These are phyloP conservation scores for Coix lacrymajobi DNA, from an alignment of 176 grass and related monocot genomes.

Conservation along the genomic window DNA sequence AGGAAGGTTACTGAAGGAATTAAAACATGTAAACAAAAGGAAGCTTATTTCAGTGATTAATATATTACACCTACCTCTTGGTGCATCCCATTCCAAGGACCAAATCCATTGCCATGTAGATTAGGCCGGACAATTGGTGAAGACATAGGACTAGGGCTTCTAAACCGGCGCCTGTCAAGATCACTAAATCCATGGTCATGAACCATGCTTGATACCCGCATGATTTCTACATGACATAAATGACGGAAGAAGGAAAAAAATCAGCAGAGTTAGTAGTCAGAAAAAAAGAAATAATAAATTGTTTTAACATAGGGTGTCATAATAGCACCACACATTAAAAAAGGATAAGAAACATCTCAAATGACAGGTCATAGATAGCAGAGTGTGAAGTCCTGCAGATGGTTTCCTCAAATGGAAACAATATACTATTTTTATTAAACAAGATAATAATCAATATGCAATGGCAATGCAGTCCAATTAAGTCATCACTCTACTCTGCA, in stretches of 20 bases:
- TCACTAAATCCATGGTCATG: constrained; percentile 54
- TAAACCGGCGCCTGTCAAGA: constrained; percentile 43
- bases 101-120: constrained; percentile 58
- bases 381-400: neutral
- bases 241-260: neutral
- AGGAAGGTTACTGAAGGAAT: neutral
- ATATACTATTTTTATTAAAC: neutral
- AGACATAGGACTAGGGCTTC: constrained; percentile 72
- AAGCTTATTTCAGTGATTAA: neutral
- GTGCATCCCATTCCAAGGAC: constrained; percentile 51
- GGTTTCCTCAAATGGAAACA: neutral
- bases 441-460: neutral
- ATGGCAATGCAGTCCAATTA: neutral
- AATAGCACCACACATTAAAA: neutral
- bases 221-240: constrained; percentile 43
- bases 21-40: neutral
- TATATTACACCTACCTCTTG: constrained; percentile 41
- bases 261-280: neutral
- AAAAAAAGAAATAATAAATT: neutral
- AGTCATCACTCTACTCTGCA: neutral
- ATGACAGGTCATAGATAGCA: neutral
- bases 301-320: neutral
- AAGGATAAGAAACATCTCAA: neutral
- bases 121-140: constrained; percentile 57
- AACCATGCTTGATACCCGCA: constrained; percentile 62